phyloP scores from a whole-genome alignment of 768 basidiomycete species.

The Russula vinacea region DNA sequence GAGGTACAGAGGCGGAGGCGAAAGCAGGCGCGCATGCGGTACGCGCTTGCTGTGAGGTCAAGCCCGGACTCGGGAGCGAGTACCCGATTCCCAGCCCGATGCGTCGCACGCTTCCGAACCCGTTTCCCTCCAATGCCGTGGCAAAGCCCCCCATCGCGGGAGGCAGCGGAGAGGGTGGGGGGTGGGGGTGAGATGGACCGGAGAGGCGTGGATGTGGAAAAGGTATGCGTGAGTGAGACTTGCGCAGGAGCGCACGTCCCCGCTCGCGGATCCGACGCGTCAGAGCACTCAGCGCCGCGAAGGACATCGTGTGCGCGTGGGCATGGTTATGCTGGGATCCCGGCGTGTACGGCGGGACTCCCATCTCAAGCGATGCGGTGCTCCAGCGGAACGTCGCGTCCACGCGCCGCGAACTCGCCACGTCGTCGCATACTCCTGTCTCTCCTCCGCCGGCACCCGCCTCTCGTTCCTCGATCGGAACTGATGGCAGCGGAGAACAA shows the following conservation, averaged over 20 bases:
- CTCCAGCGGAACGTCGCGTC: slow-evolving; percentile 30
- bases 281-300: slow-evolving; percentile 5
- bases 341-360: too few species aligned
- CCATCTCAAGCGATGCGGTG: slow-evolving; percentile 20
- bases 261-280: slow-evolving; percentile 22
- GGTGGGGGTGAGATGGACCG: neutral
- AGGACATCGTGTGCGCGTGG: neutral
- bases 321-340: neutral
- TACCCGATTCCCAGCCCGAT: slow-evolving; percentile 30
- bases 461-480: slow-evolving; percentile 14
- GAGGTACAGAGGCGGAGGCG: neutral
- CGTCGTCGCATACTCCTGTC: slow-evolving; percentile 5
- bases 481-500: slow-evolving; percentile 16
- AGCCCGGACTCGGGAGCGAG: slow-evolving; percentile 20
- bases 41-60: slow-evolving; percentile 7
- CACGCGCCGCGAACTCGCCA: slow-evolving; percentile 15
- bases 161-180: neutral
- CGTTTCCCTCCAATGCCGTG: neutral
- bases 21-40: neutral
- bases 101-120: slow-evolving; percentile 24
- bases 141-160: neutral
- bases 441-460: neutral
- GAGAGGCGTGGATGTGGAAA: slow-evolving; percentile 14
- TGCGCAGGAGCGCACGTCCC: slow-evolving; percentile 25
- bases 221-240: slow-evolving; percentile 20